A percentile compares a stretch with the other conserved stretches of the same genome.
Conservation (phyloP, 2,329 filamentous ascomycete genomes). For the Coniochaeta ligniaria region DNA sequence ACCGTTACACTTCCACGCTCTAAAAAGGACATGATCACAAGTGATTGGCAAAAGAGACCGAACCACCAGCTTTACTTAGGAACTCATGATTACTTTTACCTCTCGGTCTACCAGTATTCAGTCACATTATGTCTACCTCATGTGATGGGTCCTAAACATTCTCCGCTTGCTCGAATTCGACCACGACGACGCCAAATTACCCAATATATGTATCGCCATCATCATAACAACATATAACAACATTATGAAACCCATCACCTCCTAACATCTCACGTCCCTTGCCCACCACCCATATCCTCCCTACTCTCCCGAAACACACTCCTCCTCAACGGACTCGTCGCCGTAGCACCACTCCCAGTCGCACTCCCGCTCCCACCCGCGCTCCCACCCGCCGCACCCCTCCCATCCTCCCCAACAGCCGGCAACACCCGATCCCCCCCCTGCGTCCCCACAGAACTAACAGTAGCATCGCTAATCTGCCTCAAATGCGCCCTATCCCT, state of each 20-base stretch:
- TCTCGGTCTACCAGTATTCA: too few species aligned
- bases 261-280: neutral
- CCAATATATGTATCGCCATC: neutral
- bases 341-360: neutral
- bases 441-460: slow-evolving; percentile 20
- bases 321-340: slow-evolving; percentile 2
- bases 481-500: slow-evolving; percentile 31
- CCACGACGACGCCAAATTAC: neutral
- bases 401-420: neutral
- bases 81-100: too few species aligned
- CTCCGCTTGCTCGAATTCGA: neutral
- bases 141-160: neutral
- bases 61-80: too few species aligned
- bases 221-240: neutral
- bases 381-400: too few species aligned
- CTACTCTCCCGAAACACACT: slow-evolving; percentile 2
- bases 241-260: neutral
- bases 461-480: slow-evolving; percentile 32
- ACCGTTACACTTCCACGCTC: too few species aligned
- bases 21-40: too few species aligned
- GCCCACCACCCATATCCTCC: slow-evolving; percentile 2
- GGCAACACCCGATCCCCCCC: neutral
- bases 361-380: too few species aligned
- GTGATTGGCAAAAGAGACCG: too few species aligned
- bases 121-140: neutral